Percentiles rank a stretch among this genome's conserved stretches.
These are phyloP conservation scores for Rhynchosporium agropyri DNA, from an alignment of 2,329 filamentous ascomycete species.

Conservation along the genomic window DNA sequence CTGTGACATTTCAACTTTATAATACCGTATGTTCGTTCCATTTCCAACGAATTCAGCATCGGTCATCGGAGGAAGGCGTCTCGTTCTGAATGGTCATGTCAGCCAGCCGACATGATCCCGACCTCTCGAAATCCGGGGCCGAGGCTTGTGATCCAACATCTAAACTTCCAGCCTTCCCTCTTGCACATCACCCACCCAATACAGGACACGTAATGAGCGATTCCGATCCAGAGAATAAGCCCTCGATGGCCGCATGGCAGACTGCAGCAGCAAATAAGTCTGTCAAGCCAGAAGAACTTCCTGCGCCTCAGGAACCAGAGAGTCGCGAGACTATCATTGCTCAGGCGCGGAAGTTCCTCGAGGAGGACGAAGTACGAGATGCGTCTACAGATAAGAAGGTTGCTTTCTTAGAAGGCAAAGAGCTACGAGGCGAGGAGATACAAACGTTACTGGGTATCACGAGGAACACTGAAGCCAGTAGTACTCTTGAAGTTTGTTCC, in stretches of 20 bases:
- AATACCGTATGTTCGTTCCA: too few species aligned
- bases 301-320: constrained; percentile 20
- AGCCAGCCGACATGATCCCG: constrained; percentile 31
- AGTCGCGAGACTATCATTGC: constrained; percentile 51
- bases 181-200: constrained; percentile 3
- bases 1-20: too few species aligned
- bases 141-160: constrained; percentile 25
- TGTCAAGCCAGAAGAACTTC: constrained; percentile 14
- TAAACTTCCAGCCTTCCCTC: constrained; percentile 15
- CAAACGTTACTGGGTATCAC: constrained; percentile 59
- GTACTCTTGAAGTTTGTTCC: constrained; percentile 15
- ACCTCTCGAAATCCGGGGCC: constrained; percentile 23
- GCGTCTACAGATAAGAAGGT: constrained; percentile 72
- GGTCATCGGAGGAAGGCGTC: constrained; percentile 16
- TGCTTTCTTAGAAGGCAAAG: constrained; percentile 77
- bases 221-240: constrained; percentile 33
- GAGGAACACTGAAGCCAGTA: constrained; percentile 36
- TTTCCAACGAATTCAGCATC: background rate
- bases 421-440: constrained; percentile 68
- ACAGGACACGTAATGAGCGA: constrained; percentile 36
- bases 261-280: constrained; percentile 23
- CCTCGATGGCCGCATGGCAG: constrained; percentile 38
- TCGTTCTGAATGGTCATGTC: constrained; percentile 4
- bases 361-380: constrained; percentile 71
- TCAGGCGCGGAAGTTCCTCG: constrained; percentile 74